phyloP scores from a whole-genome alignment of 2,329 filamentous ascomycete species.

The Aurifilum marmelostoma region DNA sequence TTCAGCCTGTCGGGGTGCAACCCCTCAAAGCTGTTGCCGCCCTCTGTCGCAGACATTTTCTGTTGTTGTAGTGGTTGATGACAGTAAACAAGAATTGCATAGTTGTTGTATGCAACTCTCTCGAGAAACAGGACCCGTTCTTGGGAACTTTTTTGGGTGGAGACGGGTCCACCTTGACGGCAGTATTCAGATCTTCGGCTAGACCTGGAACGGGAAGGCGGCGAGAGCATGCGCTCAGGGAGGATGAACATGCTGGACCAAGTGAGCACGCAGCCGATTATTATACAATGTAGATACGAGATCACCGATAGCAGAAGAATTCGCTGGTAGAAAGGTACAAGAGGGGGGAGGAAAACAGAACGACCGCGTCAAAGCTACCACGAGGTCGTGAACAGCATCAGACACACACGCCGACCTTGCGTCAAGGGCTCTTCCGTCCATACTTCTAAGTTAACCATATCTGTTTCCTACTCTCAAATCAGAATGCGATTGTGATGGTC shows the following conservation, averaged over 20 bases:
- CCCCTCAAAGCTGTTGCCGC: neutral
- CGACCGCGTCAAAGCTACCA: no score
- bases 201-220: slow-evolving; percentile 20
- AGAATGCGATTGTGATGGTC: neutral
- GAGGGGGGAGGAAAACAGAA: no score
- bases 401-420: no score
- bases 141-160: slow-evolving; percentile 11
- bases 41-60: slow-evolving; percentile 17
- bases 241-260: slow-evolving; percentile 81
- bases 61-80: neutral
- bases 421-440: no score
- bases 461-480: no score
- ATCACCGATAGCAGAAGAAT: no score
- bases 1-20: neutral
- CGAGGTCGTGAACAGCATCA: no score
- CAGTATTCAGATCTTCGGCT: neutral
- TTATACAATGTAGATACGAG: no score
- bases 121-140: neutral
- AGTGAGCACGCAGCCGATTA: slow-evolving; percentile 43
- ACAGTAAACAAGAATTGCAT: neutral
- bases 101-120: neutral
- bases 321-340: no score
- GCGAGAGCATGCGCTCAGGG: slow-evolving; percentile 74
- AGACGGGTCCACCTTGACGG: neutral
- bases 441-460: no score